Conservation (phyloP, 2,329 filamentous ascomycete genomes). For the Fusarium annulatum region DNA sequence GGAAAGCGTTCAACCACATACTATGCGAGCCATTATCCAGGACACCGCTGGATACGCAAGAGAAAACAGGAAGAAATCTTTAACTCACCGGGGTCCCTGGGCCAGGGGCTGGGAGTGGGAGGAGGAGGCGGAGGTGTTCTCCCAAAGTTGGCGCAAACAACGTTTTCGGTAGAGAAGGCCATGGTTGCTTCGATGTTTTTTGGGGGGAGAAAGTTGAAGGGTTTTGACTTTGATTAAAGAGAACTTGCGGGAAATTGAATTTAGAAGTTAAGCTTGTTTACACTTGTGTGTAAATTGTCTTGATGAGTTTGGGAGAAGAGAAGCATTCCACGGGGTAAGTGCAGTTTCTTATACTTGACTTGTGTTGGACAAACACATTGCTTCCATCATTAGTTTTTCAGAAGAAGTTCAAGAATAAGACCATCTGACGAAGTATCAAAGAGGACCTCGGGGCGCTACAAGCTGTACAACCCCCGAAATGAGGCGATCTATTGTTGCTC, state of each 20-base stretch:
- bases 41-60: neutral
- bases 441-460: conserved; percentile 22
- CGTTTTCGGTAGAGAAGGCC: neutral
- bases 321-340: neutral
- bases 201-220: neutral
- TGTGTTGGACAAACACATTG: neutral
- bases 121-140: conserved; percentile 15
- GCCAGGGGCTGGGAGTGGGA: conserved; percentile 18
- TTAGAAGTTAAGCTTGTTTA: neutral
- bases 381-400: too few relatives aligned
- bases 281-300: neutral
- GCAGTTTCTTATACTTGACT: conserved; percentile 13
- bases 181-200: conserved; percentile 7
- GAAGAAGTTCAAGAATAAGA: neutral
- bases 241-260: neutral
- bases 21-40: neutral
- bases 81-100: conserved; percentile 28
- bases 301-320: neutral
- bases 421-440: neutral
- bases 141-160: conserved; percentile 1
- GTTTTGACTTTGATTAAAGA: neutral
- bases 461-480: conserved; percentile 1
- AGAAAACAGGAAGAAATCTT: neutral
- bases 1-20: conserved; percentile 3
- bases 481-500: conserved; percentile 28